Base-by-base conservation (phyloP, 164 flowering plant genomes). In the Kalanchoe fedtschenkoi region DNA sequence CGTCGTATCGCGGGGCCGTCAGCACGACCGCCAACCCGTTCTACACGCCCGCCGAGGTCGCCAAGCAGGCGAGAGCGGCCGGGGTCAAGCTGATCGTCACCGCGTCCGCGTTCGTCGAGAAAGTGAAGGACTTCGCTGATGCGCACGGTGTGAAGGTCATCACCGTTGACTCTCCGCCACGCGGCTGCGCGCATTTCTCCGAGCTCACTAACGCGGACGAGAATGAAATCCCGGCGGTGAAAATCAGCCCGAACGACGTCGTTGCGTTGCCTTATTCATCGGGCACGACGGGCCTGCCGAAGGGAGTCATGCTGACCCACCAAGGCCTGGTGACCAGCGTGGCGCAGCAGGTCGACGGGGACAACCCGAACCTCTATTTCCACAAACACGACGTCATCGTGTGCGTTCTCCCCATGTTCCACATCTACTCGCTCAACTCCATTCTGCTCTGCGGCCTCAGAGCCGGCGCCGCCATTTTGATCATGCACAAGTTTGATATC, bases 301-400 rank as follows among this genome's bases (percentile, higher is more conserved):
- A 93, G 61, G 98, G 97, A 4, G 98, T 86, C n/a, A 87, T 87
- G 96, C 62, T 91, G 44, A 91, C 89, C 1, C 98, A 91, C 66
- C 75, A 75, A 62, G 80, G 90, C 3, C 67, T 81, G 9, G 84
- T 93, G 8, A 88, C 98, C 0, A 86, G 91, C 65, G 87, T 88
- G 15, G 97, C 96, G 0, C 98, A 93, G 65, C 96, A 88, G 41
- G 97, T 89, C 1, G 98, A 89, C 42, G 98, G 98, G 1, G 98
- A 93, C 13, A 93, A 93, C 53, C 98, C 98, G 0, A 88, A 89
- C 37, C 63, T 89, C 59, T 80, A 86, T 38, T 62, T 83, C 32
- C 66, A 72, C 29, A 68, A 66, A 0, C 84, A 83, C 16, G 98
- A 93, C 62, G 98, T 93, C 53, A 30, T 89, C 47, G 63, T 89